A percentile compares a stretch with the other conserved stretches of the same genome.
Conservation (phyloP, 2,329 filamentous ascomycete genomes). For the Niveomyces coronatus region DNA sequence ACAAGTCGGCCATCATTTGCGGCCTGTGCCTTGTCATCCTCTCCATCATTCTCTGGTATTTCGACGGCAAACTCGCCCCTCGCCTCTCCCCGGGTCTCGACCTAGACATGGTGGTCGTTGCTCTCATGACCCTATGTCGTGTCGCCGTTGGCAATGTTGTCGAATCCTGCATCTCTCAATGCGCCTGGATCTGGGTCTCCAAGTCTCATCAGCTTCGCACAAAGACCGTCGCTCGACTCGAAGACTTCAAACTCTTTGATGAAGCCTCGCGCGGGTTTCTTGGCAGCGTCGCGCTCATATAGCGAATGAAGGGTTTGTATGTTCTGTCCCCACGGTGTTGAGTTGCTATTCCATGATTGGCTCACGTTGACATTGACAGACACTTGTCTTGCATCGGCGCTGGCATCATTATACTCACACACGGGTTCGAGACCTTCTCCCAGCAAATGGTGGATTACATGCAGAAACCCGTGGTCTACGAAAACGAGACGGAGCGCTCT, state of each 20-base stretch:
- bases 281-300: slow-evolving; percentile 25
- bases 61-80: slow-evolving; percentile 22
- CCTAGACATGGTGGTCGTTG: slow-evolving; percentile 26
- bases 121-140: slow-evolving; percentile 26
- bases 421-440: slow-evolving; percentile 29
- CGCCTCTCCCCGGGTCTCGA: slow-evolving; percentile 18
- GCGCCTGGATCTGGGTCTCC: slow-evolving; percentile 30
- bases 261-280: slow-evolving; percentile 26
- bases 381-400: slow-evolving; percentile 30
- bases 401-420: slow-evolving; percentile 23
- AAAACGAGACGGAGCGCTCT: slow-evolving; percentile 11
- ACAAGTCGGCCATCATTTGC: slow-evolving; percentile 22
- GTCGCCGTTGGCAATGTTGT: slow-evolving; percentile 26
- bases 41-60: slow-evolving; percentile 19
- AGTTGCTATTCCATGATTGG: background rate
- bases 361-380: slow-evolving; percentile 13
- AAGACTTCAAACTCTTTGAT: slow-evolving; percentile 29
- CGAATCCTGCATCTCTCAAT: slow-evolving; percentile 26
- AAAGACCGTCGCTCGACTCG: slow-evolving; percentile 21
- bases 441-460: slow-evolving; percentile 27
- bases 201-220: slow-evolving; percentile 22
- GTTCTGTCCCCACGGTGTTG: too few relatives aligned
- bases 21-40: slow-evolving; percentile 19
- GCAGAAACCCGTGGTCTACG: slow-evolving; percentile 16
- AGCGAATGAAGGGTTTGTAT: slow-evolving; percentile 25